Evolutionary conservation across 202 grass and related monocot species (phyloP), one percentile per base, ranked within the genome.

Genomic region (Carex arenaria): DNA sequence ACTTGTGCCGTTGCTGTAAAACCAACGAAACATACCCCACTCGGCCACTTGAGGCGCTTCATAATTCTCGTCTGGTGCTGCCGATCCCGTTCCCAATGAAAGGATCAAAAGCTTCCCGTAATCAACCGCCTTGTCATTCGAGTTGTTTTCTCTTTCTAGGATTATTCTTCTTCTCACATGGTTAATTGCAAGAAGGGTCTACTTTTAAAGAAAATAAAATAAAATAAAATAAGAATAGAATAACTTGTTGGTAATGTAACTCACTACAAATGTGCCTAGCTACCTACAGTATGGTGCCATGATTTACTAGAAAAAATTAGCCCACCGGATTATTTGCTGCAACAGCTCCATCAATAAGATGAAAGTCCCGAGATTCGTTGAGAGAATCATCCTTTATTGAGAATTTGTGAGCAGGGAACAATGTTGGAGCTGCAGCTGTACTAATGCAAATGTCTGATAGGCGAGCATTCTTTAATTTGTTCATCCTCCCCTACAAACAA

Each of bases 291-390:
- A 51, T 51, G 47, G 47, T 51, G 47, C 0, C 47, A 51, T 51
- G 11, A 51, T 51, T 51, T 51, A 51, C 47, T 51, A 51, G 0
- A 51, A 13, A 12, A 51, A 51, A 3, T 13, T 51, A 51, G 47
- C 47, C 13, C 14, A 94, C 89, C 62, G 93, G 90, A 52, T 94
- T 94, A 73, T 94, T 94, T 40, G 93, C 93, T 3, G 88, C 90
- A 20, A 91, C 86, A 5, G 89, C 91, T 65, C 91, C 91, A 66
- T 91, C 91, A 71, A 91, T 70, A 64, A 91, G 92, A 80, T 94
- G 87, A 80, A 88, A 91, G 0, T 88, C 69, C 32, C 83, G 73
- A 22, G 23, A 1, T 72, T 47, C 0, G 1, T 3, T 4, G 2
- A 1, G 1, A 45, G 17, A 3, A 42, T 84, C 60, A 82, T 84